A percentile compares a stretch with the other conserved stretches of the same genome.
Conservation (phyloP, 1,139 yeast species). For the Kodamaea anthophila region DNA sequence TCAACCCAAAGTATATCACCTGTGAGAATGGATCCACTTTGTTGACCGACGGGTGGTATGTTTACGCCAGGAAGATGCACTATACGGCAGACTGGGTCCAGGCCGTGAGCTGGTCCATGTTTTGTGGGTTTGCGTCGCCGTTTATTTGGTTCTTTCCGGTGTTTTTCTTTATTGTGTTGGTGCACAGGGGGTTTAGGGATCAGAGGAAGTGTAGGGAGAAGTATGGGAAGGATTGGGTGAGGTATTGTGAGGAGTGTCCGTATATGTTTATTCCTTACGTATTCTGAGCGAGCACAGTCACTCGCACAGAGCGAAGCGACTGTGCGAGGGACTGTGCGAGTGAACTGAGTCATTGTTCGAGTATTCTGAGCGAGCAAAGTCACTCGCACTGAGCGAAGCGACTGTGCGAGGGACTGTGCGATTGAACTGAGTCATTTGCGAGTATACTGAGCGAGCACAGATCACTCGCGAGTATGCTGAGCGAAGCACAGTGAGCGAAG, state of each 20-base stretch:
- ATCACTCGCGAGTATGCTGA: too few species aligned
- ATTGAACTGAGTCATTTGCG: too few species aligned
- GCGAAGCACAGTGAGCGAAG: too few species aligned
- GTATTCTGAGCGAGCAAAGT: too few species aligned
- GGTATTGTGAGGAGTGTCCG: constrained; percentile 82
- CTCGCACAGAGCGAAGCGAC: neutral
- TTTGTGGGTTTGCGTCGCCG: constrained; percentile 81
- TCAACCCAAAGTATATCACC: constrained; percentile 76
- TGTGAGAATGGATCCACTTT: constrained; percentile 81
- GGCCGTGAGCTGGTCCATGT: constrained; percentile 85
- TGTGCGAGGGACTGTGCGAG: too few species aligned
- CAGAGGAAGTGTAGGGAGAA: constrained; percentile 74
- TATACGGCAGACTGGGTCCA: constrained; percentile 93
- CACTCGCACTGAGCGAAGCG: too few species aligned
- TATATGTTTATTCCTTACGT: constrained; percentile 87
- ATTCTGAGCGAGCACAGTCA: constrained; percentile 17
- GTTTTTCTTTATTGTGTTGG: constrained; percentile 79
- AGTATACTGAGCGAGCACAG: too few species aligned
- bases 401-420: too few species aligned
- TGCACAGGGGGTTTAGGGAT: constrained; percentile 88
- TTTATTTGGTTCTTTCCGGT: constrained; percentile 96
- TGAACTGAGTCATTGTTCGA: too few species aligned
- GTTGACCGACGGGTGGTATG: constrained; percentile 91
- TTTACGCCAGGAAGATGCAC: constrained; percentile 85
- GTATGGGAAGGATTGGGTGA: constrained; percentile 92